Evolutionary conservation across 1,139 yeast species (phyloP).

Genomic region (Protomyces arabidopsidicola): DNA sequence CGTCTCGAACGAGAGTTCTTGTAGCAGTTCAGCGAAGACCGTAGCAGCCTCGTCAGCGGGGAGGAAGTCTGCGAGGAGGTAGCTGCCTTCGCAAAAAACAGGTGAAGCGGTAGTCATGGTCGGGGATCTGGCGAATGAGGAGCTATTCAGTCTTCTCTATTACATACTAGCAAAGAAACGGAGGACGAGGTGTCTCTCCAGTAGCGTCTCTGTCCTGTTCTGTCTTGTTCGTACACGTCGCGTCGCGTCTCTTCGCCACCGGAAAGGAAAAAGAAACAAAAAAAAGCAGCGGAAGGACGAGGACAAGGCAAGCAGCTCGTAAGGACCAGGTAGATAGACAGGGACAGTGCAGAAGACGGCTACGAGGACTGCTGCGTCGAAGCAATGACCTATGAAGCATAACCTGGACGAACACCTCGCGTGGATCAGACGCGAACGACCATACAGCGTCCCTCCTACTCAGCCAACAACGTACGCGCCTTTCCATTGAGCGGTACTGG

Average conservation of each 20-base stretch:
- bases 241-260: neutral
- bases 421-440: conserved; percentile 9
- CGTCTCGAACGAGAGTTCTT: conserved; percentile 29
- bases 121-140: neutral
- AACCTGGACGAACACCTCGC: conserved; percentile 13
- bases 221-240: neutral
- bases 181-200: neutral
- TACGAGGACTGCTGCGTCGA: too few relatives aligned
- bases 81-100: neutral
- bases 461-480: neutral
- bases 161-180: neutral
- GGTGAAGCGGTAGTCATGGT: neutral
- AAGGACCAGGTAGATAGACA: neutral
- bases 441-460: neutral
- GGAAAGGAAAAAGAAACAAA: neutral
- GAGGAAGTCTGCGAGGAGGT: neutral
- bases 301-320: neutral
- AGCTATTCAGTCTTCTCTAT: neutral
- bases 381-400: neutral
- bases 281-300: neutral
- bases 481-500: neutral
- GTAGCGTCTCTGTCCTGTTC: neutral
- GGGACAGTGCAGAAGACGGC: neutral
- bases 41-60: neutral
- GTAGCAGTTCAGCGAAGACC: neutral